Evolutionary conservation across 495 filamentous ascomycete genomes (phyloP), one percentile per base, ranked within the genome.

Genomic region (Alectoria sarmentosa): DNA sequence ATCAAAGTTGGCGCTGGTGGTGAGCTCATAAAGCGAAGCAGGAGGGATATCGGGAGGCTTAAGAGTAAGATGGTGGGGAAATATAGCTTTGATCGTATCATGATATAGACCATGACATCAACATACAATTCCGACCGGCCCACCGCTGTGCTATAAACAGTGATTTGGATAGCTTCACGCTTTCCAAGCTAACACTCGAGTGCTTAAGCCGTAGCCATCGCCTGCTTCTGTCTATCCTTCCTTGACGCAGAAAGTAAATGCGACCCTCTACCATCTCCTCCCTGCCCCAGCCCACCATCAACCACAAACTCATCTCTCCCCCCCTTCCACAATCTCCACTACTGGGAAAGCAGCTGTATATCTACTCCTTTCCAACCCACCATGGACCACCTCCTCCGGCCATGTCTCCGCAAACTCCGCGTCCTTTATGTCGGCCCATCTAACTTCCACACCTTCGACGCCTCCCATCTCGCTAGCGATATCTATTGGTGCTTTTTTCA

Each of bases 81-180:
- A 66, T 95, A 95, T 77, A 89, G 88, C 34, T 82, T 91, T 62
- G 87, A 91, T 71, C 81, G 83, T 72, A 86, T 93, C 63, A 72
- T 83, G 60, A 75, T 91, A 64, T 87, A 28, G 62, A 28, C 19
- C 26, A 30, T 39, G 48, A 64, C 34, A 32, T 32, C 46, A 28
- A 28, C n/a, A 26, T 7, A 42, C 9, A 11, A 3, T 49, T 9
- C n/a, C 28, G 4, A 26, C 28, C 13, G 28, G 1, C 49, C 13
- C 49, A 0, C 49, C 6, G n/a, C 23, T 28, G 30, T 28, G 48
- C 48, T 30, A 17, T 28, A 15, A 28, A 52, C 26, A 52, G 26
- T 30, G 11, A 5, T 26, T 52, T 23, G 48, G 48, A 30, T 30
- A 6, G 30, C 1, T 3, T 28, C 10, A 52, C 26, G 11, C 9